Conservation (phyloP, 164 flowering plant genomes). For the Dillenia turbinata region DNA sequence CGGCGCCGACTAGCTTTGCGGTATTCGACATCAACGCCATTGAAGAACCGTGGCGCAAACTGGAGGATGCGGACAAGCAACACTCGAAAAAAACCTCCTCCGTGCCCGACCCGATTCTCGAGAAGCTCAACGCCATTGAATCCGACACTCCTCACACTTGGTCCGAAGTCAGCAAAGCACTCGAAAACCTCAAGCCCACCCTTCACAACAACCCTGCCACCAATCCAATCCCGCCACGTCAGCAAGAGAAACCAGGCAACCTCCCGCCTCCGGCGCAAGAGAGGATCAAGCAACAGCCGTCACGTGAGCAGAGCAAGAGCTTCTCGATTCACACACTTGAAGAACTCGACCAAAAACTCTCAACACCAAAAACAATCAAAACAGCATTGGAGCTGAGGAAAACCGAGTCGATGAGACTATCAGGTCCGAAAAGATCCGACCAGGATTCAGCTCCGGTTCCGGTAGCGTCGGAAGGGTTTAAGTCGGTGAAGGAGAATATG, state of each 20-base stretch:
- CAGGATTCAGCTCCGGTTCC: background rate
- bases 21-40: conserved; percentile 68
- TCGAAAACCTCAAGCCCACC: conserved; percentile 67
- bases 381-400: conserved; percentile 11
- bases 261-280: conserved; percentile 8
- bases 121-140: conserved; percentile 63
- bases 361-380: conserved; percentile 17
- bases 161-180: conserved; percentile 81
- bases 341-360: conserved; percentile 56
- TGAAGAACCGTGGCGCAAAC: conserved; percentile 71
- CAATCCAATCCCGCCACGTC: conserved; percentile 8
- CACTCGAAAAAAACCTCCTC: conserved; percentile 24
- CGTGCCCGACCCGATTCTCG: conserved; percentile 47
- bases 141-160: conserved; percentile 61
- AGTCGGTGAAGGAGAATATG: conserved; percentile 53
- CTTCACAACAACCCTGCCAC: conserved; percentile 16
- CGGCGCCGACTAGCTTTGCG: conserved; percentile 71
- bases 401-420: background rate
- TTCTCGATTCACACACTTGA: conserved; percentile 72
- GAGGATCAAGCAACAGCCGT: conserved; percentile 4
- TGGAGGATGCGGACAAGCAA: conserved; percentile 9
- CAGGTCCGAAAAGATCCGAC: conserved; percentile 8
- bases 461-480: conserved; percentile 10
- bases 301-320: conserved; percentile 24
- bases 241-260: background rate